Evolutionary conservation across 495 filamentous ascomycete genomes (phyloP).

Genomic region (Eremomyces bilateralis): DNA sequence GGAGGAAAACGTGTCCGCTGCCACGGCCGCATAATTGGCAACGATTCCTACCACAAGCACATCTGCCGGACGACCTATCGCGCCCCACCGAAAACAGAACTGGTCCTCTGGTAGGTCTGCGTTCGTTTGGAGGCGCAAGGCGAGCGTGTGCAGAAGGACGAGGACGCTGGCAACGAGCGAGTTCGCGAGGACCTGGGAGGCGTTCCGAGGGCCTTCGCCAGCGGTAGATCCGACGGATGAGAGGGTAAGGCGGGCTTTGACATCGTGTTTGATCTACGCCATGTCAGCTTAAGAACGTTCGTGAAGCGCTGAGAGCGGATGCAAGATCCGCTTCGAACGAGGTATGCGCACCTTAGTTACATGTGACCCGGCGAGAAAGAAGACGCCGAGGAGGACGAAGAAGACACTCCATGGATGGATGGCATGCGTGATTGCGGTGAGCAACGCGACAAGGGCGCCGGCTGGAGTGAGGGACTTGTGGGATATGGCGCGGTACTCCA

Average conservation of each 20-base stretch:
- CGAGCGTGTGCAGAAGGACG: conserved; percentile 44
- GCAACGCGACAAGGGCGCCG: conserved; percentile 41
- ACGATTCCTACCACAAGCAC: conserved; percentile 35
- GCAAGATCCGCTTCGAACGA: too few species aligned
- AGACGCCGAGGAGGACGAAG: conserved; percentile 59
- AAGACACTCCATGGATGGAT: conserved; percentile 81
- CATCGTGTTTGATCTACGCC: conserved; percentile 57
- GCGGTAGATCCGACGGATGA: conserved; percentile 43
- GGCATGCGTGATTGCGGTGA: conserved; percentile 62
- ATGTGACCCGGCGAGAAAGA: conserved; percentile 66
- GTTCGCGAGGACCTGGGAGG: conserved; percentile 83
- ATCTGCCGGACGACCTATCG: conserved; percentile 16
- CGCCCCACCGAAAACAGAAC: conserved; percentile 12
- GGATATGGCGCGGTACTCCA: conserved; percentile 48
- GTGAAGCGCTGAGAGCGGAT: background rate
- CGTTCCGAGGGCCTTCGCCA: conserved; percentile 61
- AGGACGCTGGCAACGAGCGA: conserved; percentile 57
- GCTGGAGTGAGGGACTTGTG: conserved; percentile 55
- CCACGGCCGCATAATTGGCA: conserved; percentile 65
- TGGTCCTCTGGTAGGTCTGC: too few species aligned
- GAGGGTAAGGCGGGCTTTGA: conserved; percentile 64
- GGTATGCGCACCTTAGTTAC: conserved; percentile 48
- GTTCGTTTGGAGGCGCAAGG: conserved; percentile 24
- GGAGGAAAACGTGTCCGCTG: conserved; percentile 86
- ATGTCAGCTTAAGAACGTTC: conserved; percentile 1